These are phyloP conservation scores for Anthracocystis panici-leucophaei DNA, from an alignment of 1,284 basidiomycete genomes.

Conservation along the genomic window DNA sequence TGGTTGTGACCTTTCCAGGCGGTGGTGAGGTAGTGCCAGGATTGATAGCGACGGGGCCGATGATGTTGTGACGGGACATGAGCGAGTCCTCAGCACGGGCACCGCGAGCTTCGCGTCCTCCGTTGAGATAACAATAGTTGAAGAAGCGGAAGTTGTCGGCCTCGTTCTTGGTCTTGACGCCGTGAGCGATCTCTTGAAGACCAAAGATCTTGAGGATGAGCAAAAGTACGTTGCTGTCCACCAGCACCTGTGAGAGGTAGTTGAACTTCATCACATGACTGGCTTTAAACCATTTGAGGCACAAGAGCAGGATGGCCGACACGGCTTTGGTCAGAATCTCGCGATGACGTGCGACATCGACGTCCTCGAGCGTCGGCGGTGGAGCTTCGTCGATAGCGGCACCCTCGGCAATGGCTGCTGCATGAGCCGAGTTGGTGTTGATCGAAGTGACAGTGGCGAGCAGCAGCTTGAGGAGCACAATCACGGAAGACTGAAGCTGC, in stretches of 20 bases:
- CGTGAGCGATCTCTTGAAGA: slow-evolving; percentile 86
- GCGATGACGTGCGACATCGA: slow-evolving; percentile 92
- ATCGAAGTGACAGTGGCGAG: slow-evolving; percentile 67
- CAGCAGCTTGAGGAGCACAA: slow-evolving; percentile 67
- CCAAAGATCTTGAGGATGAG: slow-evolving; percentile 98
- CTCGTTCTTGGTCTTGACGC: slow-evolving; percentile 88
- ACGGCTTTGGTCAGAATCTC: slow-evolving; percentile 98
- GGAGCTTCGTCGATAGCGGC: slow-evolving; percentile 71
- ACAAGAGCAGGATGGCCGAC: slow-evolving; percentile 89
- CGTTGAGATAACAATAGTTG: slow-evolving; percentile 85
- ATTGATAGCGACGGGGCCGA: slow-evolving; percentile 52
- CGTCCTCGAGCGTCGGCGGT: slow-evolving; percentile 88
- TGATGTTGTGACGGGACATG: slow-evolving; percentile 44
- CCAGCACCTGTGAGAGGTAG: slow-evolving; percentile 90
- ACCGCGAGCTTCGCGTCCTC: slow-evolving; percentile 50
- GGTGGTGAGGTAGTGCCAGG: slow-evolving; percentile 47
- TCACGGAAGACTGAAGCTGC: slow-evolving; percentile 64
- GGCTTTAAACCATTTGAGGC: slow-evolving; percentile 98
- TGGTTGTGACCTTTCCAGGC: slow-evolving; percentile 34
- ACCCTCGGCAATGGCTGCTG: slow-evolving; percentile 65
- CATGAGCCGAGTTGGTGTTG: slow-evolving; percentile 63
- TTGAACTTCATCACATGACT: slow-evolving; percentile 94
- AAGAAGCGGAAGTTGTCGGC: slow-evolving; percentile 87
- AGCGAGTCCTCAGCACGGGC: slow-evolving; percentile 70
- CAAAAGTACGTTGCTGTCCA: slow-evolving; percentile 94